Conservation (phyloP, 2,329 filamentous ascomycete species). For the Verticillium albo-atrum region DNA sequence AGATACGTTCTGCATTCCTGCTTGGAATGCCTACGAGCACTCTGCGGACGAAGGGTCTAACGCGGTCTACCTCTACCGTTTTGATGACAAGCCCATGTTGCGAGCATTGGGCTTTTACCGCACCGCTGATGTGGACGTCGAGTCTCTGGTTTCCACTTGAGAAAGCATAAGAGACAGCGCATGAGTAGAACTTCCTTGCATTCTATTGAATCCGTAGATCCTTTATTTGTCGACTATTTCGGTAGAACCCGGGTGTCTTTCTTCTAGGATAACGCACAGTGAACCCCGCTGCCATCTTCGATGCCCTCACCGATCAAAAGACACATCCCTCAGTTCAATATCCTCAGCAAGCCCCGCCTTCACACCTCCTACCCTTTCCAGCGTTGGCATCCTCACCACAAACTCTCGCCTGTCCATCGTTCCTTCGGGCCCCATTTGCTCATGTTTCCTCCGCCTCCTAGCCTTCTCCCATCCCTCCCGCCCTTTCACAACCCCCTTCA, state of each 20-base stretch:
- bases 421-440: background rate
- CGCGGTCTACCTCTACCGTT: constrained; percentile 45
- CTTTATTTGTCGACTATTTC: too few relatives aligned
- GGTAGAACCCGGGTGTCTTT: too few relatives aligned
- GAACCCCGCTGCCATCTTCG: background rate
- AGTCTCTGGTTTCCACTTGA: constrained; percentile 26
- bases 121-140: constrained; percentile 29
- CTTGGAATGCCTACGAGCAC: constrained; percentile 47
- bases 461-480: background rate
- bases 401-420: background rate
- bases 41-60: constrained; percentile 25
- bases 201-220: too few relatives aligned
- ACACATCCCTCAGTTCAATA: background rate
- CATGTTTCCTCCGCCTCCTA: background rate
- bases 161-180: too few relatives aligned
- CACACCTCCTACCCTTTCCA: background rate
- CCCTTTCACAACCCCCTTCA: background rate
- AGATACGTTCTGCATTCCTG: constrained; percentile 51
- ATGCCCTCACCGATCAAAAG: background rate
- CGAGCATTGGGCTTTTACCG: constrained; percentile 46
- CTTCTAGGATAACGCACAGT: background rate
- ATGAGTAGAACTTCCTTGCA: too few relatives aligned
- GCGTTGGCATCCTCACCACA: background rate
- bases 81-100: constrained; percentile 53
- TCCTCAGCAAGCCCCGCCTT: background rate